Evolutionary conservation across 1,139 yeast genomes (phyloP).

Genomic region (Chernovozyma aurita): DNA sequence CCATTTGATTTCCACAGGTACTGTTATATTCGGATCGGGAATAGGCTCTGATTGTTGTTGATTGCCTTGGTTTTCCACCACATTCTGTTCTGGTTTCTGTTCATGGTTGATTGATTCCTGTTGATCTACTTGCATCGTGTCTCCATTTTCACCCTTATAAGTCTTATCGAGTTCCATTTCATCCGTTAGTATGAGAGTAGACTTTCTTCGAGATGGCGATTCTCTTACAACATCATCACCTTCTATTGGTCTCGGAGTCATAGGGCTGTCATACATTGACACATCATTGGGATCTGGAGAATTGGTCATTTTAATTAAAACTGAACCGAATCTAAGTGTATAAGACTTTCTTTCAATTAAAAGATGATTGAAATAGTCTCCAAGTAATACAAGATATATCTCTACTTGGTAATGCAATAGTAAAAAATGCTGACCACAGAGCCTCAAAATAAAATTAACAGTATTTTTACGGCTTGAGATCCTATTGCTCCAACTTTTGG

Average conservation of each 20-base stretch:
- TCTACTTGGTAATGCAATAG: no score
- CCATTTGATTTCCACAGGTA: conserved; percentile 87
- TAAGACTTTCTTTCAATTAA: no score
- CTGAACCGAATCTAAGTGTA: no score
- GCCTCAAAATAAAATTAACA: no score
- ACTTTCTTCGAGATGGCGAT: conserved; percentile 35
- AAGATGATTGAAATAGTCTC: no score
- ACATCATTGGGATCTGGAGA: conserved; percentile 21
- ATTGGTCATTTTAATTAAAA: conserved; percentile 5
- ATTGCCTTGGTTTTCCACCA: conserved; percentile 7
- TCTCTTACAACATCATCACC: conserved; percentile 12
- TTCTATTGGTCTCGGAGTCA: conserved; percentile 18
- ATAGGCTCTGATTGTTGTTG: conserved; percentile 8
- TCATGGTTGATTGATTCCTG: not conserved
- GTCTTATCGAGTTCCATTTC: conserved; percentile 20
- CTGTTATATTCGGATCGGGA: conserved; percentile 30
- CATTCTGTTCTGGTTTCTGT: conserved; percentile 12
- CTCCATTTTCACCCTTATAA: conserved; percentile 1
- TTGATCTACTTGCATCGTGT: conserved; percentile 7
- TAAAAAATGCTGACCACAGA: no score
- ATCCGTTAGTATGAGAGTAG: conserved; percentile 40
- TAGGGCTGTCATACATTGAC: conserved; percentile 34
- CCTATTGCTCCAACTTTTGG: no score
- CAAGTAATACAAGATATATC: no score
- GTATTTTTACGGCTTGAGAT: no score